These are phyloP conservation scores for Prunella vulgaris DNA, from an alignment of 257 asterid species.

Conservation along the genomic window DNA sequence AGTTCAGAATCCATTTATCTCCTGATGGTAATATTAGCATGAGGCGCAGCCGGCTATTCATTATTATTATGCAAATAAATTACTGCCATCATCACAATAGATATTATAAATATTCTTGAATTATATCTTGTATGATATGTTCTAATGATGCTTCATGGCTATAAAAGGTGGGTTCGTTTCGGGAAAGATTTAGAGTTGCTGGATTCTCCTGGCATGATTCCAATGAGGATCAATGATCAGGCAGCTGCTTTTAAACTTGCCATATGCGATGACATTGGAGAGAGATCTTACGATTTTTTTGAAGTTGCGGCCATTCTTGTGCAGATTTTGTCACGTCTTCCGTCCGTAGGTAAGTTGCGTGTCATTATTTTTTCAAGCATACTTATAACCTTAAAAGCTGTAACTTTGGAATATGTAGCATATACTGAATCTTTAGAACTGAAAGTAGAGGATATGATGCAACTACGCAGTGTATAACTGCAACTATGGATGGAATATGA, in stretches of 20 bases:
- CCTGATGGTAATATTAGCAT: neutral
- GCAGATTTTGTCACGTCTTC: slow-evolving; percentile 74
- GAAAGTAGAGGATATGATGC: neutral
- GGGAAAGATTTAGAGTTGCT: slow-evolving; percentile 80
- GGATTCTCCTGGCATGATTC: slow-evolving; percentile 94
- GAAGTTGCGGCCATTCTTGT: slow-evolving; percentile 92
- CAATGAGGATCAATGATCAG: slow-evolving; percentile 92
- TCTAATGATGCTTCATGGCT: slow-evolving; percentile 19
- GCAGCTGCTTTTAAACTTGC: slow-evolving; percentile 91
- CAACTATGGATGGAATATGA: too few relatives aligned
- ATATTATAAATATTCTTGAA: neutral
- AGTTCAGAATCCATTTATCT: slow-evolving; percentile 4
- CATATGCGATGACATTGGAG: slow-evolving; percentile 95
- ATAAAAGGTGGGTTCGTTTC: slow-evolving; percentile 83
- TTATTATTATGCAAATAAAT: neutral
- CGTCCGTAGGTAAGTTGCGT: slow-evolving; percentile 56
- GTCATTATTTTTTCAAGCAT: neutral
- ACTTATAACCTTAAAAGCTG: neutral
- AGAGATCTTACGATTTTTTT: slow-evolving; percentile 70
- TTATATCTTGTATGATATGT: neutral
- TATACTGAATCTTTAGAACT: neutral
- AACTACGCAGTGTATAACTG: too few relatives aligned
- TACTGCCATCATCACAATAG: neutral
- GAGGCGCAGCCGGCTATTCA: neutral
- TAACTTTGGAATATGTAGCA: neutral